Conservation (phyloP, 345 rosid genomes). For the Populus pruinosa region DNA sequence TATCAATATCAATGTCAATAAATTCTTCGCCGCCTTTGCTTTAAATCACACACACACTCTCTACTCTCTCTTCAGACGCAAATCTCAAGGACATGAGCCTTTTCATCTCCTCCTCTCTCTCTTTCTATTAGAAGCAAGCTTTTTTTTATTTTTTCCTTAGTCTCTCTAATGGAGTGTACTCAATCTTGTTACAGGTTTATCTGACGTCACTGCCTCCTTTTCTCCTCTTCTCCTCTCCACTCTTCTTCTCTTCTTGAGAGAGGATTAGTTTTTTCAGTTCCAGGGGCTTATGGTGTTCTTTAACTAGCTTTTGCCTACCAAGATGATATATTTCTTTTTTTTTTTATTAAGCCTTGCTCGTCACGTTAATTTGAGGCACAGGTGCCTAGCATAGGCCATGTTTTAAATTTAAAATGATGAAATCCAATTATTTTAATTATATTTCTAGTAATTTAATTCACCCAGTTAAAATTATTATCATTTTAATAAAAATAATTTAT, state of each 20-base stretch:
- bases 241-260: background rate
- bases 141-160: background rate
- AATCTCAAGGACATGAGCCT: slow-evolving; percentile 40
- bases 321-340: too few relatives aligned
- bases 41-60: slow-evolving; percentile 37
- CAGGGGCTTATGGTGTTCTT: too few relatives aligned
- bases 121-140: background rate
- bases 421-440: too few relatives aligned
- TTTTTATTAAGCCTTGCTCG: too few relatives aligned
- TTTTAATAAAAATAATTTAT: too few relatives aligned
- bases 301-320: too few relatives aligned
- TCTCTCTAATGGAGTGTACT: background rate
- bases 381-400: too few relatives aligned
- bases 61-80: slow-evolving; percentile 21
- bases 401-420: too few relatives aligned
- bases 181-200: background rate
- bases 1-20: slow-evolving; percentile 19
- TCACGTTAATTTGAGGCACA: too few relatives aligned
- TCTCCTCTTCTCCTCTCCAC: background rate
- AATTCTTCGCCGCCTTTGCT: slow-evolving; percentile 77
- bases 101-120: background rate
- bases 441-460: too few relatives aligned
- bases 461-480: too few relatives aligned
- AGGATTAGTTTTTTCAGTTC: background rate
- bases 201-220: background rate